Percentiles rank a stretch among this genome's conserved stretches.
Evolutionary conservation across 148 eudicot genomes (phyloP).

Genomic region (Rhododendron vialii): DNA sequence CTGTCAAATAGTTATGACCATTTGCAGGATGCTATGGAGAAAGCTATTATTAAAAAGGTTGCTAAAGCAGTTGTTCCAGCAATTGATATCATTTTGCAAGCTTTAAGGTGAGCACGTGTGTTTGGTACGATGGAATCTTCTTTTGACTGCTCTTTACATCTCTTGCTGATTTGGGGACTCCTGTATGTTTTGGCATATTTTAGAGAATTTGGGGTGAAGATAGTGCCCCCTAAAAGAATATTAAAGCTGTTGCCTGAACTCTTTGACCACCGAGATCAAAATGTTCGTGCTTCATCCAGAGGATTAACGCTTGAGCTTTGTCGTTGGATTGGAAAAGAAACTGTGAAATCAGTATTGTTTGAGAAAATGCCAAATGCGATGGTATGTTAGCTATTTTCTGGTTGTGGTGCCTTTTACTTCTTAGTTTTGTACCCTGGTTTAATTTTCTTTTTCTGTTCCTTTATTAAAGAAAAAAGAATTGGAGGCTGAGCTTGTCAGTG

Average conservation of each 20-base stretch:
- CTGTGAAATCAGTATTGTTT: slow-evolving; percentile 86
- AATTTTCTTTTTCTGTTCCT: too few species aligned
- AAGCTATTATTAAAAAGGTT: slow-evolving; percentile 83
- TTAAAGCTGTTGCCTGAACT: slow-evolving; percentile 98
- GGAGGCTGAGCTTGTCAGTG: slow-evolving; percentile 91
- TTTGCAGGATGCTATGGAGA: slow-evolving; percentile 93
- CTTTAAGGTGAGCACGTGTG: slow-evolving; percentile 48
- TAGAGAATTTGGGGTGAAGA: slow-evolving; percentile 94
- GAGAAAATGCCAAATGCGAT: slow-evolving; percentile 98
- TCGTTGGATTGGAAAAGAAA: slow-evolving; percentile 96
- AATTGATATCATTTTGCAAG: slow-evolving; percentile 96
- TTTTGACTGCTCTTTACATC: not conserved
- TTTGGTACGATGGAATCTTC: not conserved
- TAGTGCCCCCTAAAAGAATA: slow-evolving; percentile 89
- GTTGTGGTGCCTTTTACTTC: too few species aligned
- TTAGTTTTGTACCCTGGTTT: too few species aligned
- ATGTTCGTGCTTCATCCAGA: slow-evolving; percentile 97
- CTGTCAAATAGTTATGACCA: too few species aligned
- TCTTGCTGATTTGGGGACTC: not conserved
- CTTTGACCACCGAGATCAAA: slow-evolving; percentile 97
- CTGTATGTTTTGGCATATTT: not conserved
- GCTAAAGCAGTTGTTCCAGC: slow-evolving; percentile 98
- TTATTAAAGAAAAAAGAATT: slow-evolving; percentile 76
- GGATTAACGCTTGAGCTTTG: slow-evolving; percentile 91
- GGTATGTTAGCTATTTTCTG: slow-evolving; percentile 32